Conservation (phyloP, 1,284 basidiomycete genomes). For the Mrakiaceae sp. region DNA sequence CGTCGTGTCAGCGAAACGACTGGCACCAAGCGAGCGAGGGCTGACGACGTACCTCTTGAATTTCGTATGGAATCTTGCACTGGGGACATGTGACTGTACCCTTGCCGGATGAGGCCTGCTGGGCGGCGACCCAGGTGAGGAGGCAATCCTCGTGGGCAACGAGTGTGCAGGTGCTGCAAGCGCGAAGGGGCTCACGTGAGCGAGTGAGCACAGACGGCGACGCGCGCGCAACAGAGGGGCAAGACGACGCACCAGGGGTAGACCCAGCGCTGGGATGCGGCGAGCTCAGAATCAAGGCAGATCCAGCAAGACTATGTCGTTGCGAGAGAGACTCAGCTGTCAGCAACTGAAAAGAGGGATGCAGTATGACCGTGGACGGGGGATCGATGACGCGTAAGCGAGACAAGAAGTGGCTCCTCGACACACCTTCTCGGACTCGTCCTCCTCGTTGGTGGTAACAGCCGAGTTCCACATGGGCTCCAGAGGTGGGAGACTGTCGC, state of each 20-base stretch:
- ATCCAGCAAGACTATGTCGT: neutral
- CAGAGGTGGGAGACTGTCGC: neutral
- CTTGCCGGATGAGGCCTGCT: neutral
- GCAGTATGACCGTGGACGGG: neutral
- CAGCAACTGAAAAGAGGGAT: too few species aligned
- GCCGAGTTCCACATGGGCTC: neutral
- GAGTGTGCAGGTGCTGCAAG: slow-evolving; percentile 4
- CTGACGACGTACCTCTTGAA: slow-evolving; percentile 8
- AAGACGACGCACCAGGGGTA: neutral
- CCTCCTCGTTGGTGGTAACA: neutral
- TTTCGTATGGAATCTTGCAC: slow-evolving; percentile 3
- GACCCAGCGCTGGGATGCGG: neutral
- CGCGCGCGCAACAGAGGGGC: neutral
- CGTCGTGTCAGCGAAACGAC: neutral
- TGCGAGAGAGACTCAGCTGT: too few species aligned
- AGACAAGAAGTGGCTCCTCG: neutral
- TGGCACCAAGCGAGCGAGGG: neutral
- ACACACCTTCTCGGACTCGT: neutral
- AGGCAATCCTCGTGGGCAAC: slow-evolving; percentile 15
- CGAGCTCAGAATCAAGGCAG: neutral
- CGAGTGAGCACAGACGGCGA: neutral
- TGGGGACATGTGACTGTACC: slow-evolving; percentile 5
- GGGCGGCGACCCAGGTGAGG: slow-evolving; percentile 11
- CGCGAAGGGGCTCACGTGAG: neutral
- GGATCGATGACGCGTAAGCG: neutral